These are phyloP conservation scores for Calcarisporium arbuscula DNA, from an alignment of 2,329 filamentous ascomycete genomes.

Conservation along the genomic window DNA sequence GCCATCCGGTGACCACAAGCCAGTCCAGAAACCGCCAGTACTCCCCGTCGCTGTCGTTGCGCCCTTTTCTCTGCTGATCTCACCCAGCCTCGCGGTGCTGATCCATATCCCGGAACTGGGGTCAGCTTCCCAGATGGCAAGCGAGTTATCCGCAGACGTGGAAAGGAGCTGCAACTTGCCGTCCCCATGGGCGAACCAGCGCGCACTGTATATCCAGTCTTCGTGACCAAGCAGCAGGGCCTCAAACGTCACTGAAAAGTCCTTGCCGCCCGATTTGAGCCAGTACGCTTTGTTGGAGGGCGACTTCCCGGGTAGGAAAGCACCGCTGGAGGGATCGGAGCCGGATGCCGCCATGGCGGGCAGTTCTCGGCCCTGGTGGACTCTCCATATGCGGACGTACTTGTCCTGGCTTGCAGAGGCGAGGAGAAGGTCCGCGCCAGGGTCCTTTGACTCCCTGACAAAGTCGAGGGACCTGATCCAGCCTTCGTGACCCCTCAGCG, in stretches of 20 bases:
- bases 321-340: slow-evolving; percentile 51
- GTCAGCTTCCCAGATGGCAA: slow-evolving; percentile 90
- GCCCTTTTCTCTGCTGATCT: slow-evolving; percentile 91
- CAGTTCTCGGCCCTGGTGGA: slow-evolving; percentile 64
- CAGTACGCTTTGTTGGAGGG: slow-evolving; percentile 85
- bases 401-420: slow-evolving; percentile 97
- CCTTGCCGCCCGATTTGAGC: slow-evolving; percentile 53
- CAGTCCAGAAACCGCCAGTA: slow-evolving; percentile 93
- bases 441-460: slow-evolving; percentile 49
- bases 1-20: slow-evolving; percentile 80
- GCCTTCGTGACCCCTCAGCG: slow-evolving; percentile 82
- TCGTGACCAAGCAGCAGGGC: slow-evolving; percentile 91
- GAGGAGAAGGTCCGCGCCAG: slow-evolving; percentile 64
- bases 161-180: slow-evolving; percentile 68
- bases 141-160: slow-evolving; percentile 89
- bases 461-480: slow-evolving; percentile 90
- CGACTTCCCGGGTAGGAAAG: slow-evolving; percentile 60
- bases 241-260: slow-evolving; percentile 85
- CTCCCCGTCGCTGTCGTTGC: slow-evolving; percentile 95
- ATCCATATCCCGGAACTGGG: slow-evolving; percentile 83
- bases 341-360: slow-evolving; percentile 47
- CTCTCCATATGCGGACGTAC: slow-evolving; percentile 88
- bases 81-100: slow-evolving; percentile 76
- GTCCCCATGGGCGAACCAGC: slow-evolving; percentile 56
- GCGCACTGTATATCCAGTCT: slow-evolving; percentile 93